Percentiles rank a stretch among this genome's conserved stretches.
phyloP scores from a whole-genome alignment of 2,329 filamentous ascomycete genomes.

The Cladosporium sp. region DNA sequence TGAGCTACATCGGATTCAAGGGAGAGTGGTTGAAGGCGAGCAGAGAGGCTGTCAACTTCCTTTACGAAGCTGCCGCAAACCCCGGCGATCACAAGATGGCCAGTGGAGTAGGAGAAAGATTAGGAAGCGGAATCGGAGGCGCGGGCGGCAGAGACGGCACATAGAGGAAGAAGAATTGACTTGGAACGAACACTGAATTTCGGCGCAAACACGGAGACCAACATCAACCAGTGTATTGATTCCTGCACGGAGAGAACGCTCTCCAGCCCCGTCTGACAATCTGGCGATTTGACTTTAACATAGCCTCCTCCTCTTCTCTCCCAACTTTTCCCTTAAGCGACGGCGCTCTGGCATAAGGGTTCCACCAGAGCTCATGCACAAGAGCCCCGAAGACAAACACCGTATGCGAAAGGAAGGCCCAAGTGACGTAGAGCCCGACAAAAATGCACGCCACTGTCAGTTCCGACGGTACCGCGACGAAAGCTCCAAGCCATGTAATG shows the following conservation, averaged over 20 bases:
- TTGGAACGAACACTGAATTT: background rate
- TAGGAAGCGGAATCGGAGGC: conserved; percentile 31
- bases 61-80: conserved; percentile 93
- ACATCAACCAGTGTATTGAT: too few species aligned
- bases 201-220: background rate
- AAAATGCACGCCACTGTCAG: background rate
- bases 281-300: conserved; percentile 2
- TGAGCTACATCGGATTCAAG: conserved; percentile 87
- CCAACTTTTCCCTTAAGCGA: background rate
- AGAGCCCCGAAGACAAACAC: background rate
- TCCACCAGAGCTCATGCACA: conserved; percentile 3
- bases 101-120: conserved; percentile 32
- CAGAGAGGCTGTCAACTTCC: conserved; percentile 74
- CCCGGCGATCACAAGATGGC: conserved; percentile 72
- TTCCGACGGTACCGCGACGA: background rate
- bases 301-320: conserved; percentile 2
- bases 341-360: conserved; percentile 9
- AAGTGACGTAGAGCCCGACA: background rate
- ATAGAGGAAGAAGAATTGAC: background rate
- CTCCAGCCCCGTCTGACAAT: background rate
- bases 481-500: background rate
- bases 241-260: background rate
- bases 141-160: conserved; percentile 24
- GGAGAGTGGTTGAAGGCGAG: conserved; percentile 89
- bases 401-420: conserved; percentile 1